A percentile compares a stretch with the other conserved stretches of the same genome.
Conservation (phyloP, 2,329 filamentous ascomycete species). For the Cordyceps sp. region DNA sequence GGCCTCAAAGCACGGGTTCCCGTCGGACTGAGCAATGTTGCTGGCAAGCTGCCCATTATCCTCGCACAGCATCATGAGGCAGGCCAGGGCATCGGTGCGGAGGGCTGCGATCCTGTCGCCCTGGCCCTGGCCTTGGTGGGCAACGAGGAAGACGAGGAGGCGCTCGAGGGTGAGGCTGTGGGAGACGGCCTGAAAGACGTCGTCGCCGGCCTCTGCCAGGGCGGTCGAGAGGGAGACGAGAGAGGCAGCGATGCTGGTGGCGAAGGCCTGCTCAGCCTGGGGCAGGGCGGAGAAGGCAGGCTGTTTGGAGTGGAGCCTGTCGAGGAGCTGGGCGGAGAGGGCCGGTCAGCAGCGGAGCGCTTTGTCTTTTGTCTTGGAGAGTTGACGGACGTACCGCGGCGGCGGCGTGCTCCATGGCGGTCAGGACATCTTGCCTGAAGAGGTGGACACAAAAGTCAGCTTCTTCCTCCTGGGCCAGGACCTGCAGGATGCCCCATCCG, state of each 20-base stretch:
- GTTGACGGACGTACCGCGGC: slow-evolving; percentile 31
- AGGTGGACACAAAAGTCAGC: slow-evolving; percentile 50
- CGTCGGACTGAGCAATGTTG: slow-evolving; percentile 31
- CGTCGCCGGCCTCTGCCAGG: slow-evolving; percentile 41
- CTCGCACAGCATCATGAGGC: slow-evolving; percentile 41
- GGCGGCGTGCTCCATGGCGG: slow-evolving; percentile 39
- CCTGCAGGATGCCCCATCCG: slow-evolving; percentile 50
- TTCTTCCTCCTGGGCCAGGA: slow-evolving; percentile 46
- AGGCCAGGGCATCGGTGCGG: slow-evolving; percentile 32
- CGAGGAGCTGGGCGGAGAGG: slow-evolving; percentile 18
- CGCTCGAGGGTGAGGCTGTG: slow-evolving; percentile 28
- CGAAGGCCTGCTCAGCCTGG: slow-evolving; percentile 33
- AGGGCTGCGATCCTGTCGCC: slow-evolving; percentile 23
- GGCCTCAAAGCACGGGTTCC: slow-evolving; percentile 28
- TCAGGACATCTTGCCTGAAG: slow-evolving; percentile 43
- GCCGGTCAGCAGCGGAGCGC: background rate
- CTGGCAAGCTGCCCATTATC: slow-evolving; percentile 38
- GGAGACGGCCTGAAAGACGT: slow-evolving; percentile 38
- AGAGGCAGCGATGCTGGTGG: slow-evolving; percentile 37
- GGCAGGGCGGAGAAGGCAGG: slow-evolving; percentile 27
- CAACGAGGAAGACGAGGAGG: slow-evolving; percentile 37
- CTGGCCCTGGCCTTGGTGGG: slow-evolving; percentile 24
- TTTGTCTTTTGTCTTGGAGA: too few species aligned
- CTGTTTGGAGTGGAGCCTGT: slow-evolving; percentile 24
- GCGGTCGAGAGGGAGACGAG: slow-evolving; percentile 34